Evolutionary conservation across 2,329 filamentous ascomycete genomes (phyloP).

Genomic region (Coleophoma crateriformis): DNA sequence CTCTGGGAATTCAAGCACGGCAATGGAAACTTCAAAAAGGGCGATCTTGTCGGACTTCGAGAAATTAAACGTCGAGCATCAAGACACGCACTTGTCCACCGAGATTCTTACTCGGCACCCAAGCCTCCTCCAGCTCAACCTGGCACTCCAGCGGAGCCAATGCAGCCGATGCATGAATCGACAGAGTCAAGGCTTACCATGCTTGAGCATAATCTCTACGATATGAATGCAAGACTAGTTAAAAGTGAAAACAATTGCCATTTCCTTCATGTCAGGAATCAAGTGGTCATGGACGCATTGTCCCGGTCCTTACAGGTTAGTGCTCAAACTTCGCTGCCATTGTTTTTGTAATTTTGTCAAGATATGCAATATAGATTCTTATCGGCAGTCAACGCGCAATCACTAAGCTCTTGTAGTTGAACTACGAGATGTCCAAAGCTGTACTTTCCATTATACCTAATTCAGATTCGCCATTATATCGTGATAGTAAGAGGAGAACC

Average conservation of each 20-base stretch:
- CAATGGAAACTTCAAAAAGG: slow-evolving; percentile 93
- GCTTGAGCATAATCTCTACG: slow-evolving; percentile 79
- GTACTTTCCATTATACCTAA: slow-evolving; percentile 69
- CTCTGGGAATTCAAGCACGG: slow-evolving; percentile 99
- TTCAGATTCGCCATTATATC: slow-evolving; percentile 70
- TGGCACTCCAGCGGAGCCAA: slow-evolving; percentile 77
- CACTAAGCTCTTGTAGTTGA: slow-evolving; percentile 54
- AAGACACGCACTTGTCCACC: slow-evolving; percentile 85
- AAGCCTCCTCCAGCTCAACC: slow-evolving; percentile 73
- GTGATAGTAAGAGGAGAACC: slow-evolving; percentile 61
- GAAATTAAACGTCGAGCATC: slow-evolving; percentile 96
- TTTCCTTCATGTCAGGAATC: slow-evolving; percentile 73
- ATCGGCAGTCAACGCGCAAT: neutral
- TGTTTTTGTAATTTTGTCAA: neutral
- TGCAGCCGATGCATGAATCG: slow-evolving; percentile 65
- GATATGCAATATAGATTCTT: neutral
- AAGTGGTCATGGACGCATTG: slow-evolving; percentile 76
- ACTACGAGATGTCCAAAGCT: slow-evolving; percentile 75
- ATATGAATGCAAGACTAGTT: slow-evolving; percentile 69
- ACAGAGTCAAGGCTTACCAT: slow-evolving; percentile 68
- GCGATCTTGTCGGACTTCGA: slow-evolving; percentile 81
- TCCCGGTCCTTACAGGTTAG: slow-evolving; percentile 63
- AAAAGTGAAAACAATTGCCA: slow-evolving; percentile 64
- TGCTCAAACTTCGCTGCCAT: neutral
- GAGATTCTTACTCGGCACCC: slow-evolving; percentile 77